These are phyloP conservation scores for Capsicum baccatum DNA, from an alignment of 257 asterid genomes.

Conservation along the genomic window DNA sequence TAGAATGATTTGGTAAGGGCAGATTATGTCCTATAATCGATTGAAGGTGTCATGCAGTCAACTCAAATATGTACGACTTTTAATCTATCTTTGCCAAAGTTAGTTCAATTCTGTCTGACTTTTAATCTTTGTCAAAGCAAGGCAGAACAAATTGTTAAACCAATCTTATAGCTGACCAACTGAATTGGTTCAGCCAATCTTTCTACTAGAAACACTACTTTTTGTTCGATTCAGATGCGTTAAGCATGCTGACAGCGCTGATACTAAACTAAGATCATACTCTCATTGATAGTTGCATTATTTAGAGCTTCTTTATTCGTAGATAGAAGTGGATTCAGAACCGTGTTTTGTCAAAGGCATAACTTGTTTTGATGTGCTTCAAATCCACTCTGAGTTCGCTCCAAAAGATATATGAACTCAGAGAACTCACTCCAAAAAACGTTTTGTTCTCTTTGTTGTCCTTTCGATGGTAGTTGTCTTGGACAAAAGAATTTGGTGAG, in stretches of 20 bases:
- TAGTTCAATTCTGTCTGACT: background rate
- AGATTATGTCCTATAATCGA: background rate
- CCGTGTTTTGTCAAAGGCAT: too few species aligned
- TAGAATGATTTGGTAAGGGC: background rate
- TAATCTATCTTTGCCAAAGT: background rate
- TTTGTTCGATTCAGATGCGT: background rate
- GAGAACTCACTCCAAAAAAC: background rate
- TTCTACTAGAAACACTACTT: background rate
- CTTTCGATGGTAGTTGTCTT: background rate
- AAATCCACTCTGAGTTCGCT: background rate
- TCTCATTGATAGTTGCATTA: background rate
- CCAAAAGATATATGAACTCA: background rate
- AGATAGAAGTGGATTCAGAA: background rate
- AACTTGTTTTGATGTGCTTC: too few species aligned
- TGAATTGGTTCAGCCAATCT: background rate
- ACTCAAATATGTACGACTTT: background rate
- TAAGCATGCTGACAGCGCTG: background rate
- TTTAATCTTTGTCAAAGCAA: background rate
- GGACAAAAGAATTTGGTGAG: conserved; percentile 19
- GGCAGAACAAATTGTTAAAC: background rate
- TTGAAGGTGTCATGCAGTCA: background rate
- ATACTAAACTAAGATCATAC: background rate
- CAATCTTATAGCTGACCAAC: background rate
- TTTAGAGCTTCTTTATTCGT: background rate
- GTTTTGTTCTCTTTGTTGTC: background rate